Base-by-base conservation (phyloP, 225 moss, liverwort and hornwort genomes). In the Ulota crispa region DNA sequence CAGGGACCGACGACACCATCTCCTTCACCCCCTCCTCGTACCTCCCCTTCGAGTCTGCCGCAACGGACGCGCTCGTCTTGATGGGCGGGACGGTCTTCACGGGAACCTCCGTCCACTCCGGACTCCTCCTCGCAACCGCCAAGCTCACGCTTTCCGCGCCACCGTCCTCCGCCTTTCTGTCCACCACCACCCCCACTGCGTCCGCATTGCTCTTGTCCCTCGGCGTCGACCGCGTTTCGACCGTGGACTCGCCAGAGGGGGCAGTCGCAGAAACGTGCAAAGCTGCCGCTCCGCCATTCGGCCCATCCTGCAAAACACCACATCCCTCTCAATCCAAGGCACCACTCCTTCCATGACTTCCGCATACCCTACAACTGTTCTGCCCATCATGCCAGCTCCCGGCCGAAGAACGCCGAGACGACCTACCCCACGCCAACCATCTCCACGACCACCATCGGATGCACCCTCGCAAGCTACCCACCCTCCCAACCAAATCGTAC, bases 71-170 rank as follows among this genome's bases (percentile, higher is more conserved):
- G 84, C 84, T 79, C 4, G 85, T 81, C 81, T 81, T 83, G n/a
- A 83, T 85, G 53, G 83, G 76, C 28, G 88, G 68, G 79, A 87
- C 83, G 78, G 76, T 83, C 81, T 89, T 87, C 69, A 89, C 66
- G 37, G 89, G 87, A 76, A 88, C 85, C 47, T 87, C 83, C 27
- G 83, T 62, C 91, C 91, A 89, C 86, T 87, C 87, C 34, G 81
- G 64, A 42, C 81, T 37, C 8, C 9, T 73, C 73, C 74, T 79
- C 19, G 72, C 68, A 18, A 64, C 76, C 31, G 34, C 55, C 76
- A 68, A 76, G 73, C 69, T 79, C 20, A 43, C 73, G 62, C 68
- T 65, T 31, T 30, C 78, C 31, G 78, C 56, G 26, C 72, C 81
- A 70, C 19, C 57, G 56, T 73, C 88, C 70, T 52, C 81, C 68